These are phyloP conservation scores for Diaporthe destruens DNA, from an alignment of 2,329 filamentous ascomycete genomes.

Conservation along the genomic window DNA sequence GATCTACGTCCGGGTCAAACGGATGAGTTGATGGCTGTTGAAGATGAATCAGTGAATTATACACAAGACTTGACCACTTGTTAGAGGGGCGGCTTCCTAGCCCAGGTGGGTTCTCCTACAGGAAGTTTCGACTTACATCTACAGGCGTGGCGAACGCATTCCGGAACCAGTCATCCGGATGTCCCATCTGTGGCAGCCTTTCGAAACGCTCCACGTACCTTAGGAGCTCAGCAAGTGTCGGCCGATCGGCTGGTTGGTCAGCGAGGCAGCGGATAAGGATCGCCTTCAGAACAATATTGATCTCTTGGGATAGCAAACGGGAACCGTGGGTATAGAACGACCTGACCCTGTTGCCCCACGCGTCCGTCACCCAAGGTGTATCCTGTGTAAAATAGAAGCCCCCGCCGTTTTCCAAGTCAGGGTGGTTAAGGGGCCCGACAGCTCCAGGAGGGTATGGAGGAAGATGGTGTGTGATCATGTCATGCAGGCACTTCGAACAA, in stretches of 20 bases:
- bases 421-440: conserved; percentile 10
- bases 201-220: not conserved
- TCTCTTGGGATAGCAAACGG: not conserved
- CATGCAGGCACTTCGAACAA: conserved; percentile 3
- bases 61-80: no score
- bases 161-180: conserved; percentile 9
- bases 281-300: not conserved
- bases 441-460: conserved; percentile 16
- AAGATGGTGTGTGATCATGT: not conserved
- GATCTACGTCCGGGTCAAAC: not conserved
- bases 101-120: not conserved
- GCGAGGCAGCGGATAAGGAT: conserved; percentile 28
- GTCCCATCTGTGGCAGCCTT: not conserved
- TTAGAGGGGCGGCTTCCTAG: not conserved
- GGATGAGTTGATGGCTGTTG: not conserved
- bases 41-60: not conserved
- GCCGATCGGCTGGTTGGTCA: conserved; percentile 18
- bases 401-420: not conserved
- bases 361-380: not conserved
- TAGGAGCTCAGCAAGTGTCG: conserved; percentile 14
- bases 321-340: conserved; percentile 19
- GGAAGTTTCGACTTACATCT: not conserved
- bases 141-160: not conserved
- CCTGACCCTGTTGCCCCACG: not conserved
- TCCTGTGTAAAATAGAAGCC: not conserved